Evolutionary conservation across 225 moss, liverwort and hornwort species (phyloP).

Genomic region (Sphagnum tenellum): DNA sequence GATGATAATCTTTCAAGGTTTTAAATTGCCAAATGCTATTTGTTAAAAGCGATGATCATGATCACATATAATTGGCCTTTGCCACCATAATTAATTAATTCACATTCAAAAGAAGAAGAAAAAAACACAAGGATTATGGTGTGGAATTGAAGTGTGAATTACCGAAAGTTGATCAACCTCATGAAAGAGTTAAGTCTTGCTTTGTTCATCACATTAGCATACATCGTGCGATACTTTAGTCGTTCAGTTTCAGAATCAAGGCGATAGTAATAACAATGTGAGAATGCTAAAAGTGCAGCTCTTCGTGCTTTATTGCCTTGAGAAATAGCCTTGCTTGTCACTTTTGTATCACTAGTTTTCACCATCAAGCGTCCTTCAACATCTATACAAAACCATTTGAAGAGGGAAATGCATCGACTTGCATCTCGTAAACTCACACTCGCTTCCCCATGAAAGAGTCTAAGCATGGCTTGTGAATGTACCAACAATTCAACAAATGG

Average conservation of each 20-base stretch:
- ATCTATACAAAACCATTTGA: slow-evolving; percentile 30
- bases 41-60: too few species aligned
- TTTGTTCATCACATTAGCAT: slow-evolving; percentile 15
- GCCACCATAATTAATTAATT: too few species aligned
- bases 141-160: too few species aligned
- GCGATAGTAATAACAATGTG: slow-evolving; percentile 53
- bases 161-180: too few species aligned
- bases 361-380: slow-evolving; percentile 21
- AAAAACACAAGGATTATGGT: too few species aligned
- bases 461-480: slow-evolving; percentile 39
- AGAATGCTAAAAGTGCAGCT: slow-evolving; percentile 39
- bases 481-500: slow-evolving; percentile 39
- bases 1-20: too few species aligned
- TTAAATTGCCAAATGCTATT: too few species aligned
- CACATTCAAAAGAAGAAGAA: too few species aligned
- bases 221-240: slow-evolving; percentile 22
- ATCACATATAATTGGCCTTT: too few species aligned
- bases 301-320: slow-evolving; percentile 9
- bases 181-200: too few species aligned
- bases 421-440: slow-evolving; percentile 50
- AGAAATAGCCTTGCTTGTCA: too few species aligned
- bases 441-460: slow-evolving; percentile 41
- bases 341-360: too few species aligned
- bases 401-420: slow-evolving; percentile 43
- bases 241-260: slow-evolving; percentile 34